Base-by-base conservation (phyloP, 176 grass and related monocot genomes). In the Zea luxurians region DNA sequence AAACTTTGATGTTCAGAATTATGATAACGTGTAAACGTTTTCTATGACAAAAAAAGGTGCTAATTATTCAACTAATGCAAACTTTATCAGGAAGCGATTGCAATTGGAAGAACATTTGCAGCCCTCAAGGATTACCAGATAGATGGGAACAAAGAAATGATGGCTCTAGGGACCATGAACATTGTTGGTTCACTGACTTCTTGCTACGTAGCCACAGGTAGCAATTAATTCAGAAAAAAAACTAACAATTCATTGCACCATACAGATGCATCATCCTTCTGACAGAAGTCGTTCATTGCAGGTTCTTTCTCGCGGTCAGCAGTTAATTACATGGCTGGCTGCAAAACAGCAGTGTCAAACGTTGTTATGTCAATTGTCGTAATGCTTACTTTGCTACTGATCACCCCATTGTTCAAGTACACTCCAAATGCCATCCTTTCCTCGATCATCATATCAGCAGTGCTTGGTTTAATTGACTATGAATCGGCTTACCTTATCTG, bases 111-210 rank as follows among this genome's bases (percentile, higher is more conserved):
- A 90, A 98, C 96, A 79, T 98, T 95, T 66, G 96, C 96, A 48
- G 77, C 44, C 9, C 61, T 92, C 66, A 93, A 95, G 84, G 96
- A 95, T 63, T 95, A 99, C 58, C 90, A 91, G 52, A 68, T 99
- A 54, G 96, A 99, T 62, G 96, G 96, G 57, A 98, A 99, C 81
- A 99, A 95, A 75, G 96, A 99, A 89, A 99, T 99, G 96, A 41
- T 99, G 42, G 96, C 96, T 11, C 70, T 99, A 76, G 96, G 96
- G 70, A 88, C 90, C 9, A 99, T 99, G 96, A 99, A 99, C 80
- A 75, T 99, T 69, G 62, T 92, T 48, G 96, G 96, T 71, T 95
- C 96, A 37, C 75, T 99, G 81, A 88, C 89, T 86, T 99, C 96
- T 77, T 99, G 96, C 86, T 94, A 94, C 13, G 46, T 95, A 49